Conservation (phyloP, 345 rosid species). For the Noccaea caerulescens region DNA sequence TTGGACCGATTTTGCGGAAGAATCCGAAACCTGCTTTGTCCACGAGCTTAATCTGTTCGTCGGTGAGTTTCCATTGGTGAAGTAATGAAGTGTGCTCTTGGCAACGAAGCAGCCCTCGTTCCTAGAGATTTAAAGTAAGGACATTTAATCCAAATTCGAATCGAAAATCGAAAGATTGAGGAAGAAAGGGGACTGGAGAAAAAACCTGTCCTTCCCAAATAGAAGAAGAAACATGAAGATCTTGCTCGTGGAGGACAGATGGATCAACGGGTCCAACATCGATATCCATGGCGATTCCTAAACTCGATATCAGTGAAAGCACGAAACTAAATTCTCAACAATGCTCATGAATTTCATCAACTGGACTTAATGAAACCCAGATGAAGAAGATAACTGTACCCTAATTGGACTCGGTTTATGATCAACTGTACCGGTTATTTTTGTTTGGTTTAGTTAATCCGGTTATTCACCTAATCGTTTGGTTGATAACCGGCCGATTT, state of each 20-base stretch:
- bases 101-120: constrained; percentile 75
- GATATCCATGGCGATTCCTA: constrained; percentile 36
- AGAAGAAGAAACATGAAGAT: constrained; percentile 49
- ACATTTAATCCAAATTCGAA: not conserved
- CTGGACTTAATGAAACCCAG: not conserved
- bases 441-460: constrained; percentile 2
- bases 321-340: not conserved
- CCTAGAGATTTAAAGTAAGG: constrained; percentile 40
- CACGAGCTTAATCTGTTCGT: constrained; percentile 61
- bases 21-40: constrained; percentile 74
- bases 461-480: not conserved
- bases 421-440: not conserved
- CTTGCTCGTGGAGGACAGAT: constrained; percentile 43
- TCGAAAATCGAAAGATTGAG: not conserved
- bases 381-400: constrained; percentile 13
- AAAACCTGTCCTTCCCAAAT: constrained; percentile 50
- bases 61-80: constrained; percentile 67
- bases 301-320: not conserved
- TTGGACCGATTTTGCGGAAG: constrained; percentile 64
- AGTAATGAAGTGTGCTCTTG: constrained; percentile 77
- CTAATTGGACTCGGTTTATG: constrained; percentile 18
- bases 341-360: not conserved
- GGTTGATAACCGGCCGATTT: too few relatives aligned
- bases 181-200: not conserved
- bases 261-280: constrained; percentile 51